Percentiles rank a stretch among this genome's conserved stretches.
phyloP scores from a whole-genome alignment of 1,139 yeast genomes.

The Pichia sp. region DNA sequence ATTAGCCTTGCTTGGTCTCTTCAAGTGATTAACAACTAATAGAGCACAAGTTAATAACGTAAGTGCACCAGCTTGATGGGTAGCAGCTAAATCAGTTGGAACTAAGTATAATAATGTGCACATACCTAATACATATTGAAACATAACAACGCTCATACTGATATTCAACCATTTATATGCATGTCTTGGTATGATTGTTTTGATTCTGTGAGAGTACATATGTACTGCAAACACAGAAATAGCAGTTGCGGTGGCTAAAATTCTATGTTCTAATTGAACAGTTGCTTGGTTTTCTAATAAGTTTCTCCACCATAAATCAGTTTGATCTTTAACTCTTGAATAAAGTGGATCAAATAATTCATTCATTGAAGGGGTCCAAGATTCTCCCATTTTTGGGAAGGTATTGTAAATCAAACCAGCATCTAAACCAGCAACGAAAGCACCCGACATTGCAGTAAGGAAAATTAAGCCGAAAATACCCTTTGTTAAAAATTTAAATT shows the following conservation, averaged over 20 bases:
- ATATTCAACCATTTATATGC: conserved; percentile 54
- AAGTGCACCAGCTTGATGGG: conserved; percentile 96
- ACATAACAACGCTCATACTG: conserved; percentile 72
- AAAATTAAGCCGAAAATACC: conserved; percentile 66
- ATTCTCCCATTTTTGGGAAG: conserved; percentile 94
- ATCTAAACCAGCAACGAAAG: conserved; percentile 96
- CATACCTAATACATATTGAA: conserved; percentile 84
- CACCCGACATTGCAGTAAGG: conserved; percentile 92
- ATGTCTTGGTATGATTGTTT: conserved; percentile 55
- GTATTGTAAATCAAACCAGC: conserved; percentile 95
- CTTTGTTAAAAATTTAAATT: conserved; percentile 47
- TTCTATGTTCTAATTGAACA: conserved; percentile 87
- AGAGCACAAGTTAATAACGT: conserved; percentile 77
- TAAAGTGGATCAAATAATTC: conserved; percentile 78
- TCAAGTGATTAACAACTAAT: conserved; percentile 60
- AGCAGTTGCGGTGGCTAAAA: conserved; percentile 78
- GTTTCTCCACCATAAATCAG: conserved; percentile 88
- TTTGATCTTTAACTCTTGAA: conserved; percentile 56
- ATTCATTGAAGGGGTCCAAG: conserved; percentile 57
- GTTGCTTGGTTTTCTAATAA: conserved; percentile 93
- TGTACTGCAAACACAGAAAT: conserved; percentile 62
- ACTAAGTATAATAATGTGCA: conserved; percentile 80
- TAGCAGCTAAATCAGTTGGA: conserved; percentile 88
- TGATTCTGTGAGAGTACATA: conserved; percentile 50
- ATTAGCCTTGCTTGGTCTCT: conserved; percentile 47